Evolutionary conservation across 768 basidiomycete genomes (phyloP), one percentile per base, ranked within the genome.

Genomic region (Boletus reticulatus): DNA sequence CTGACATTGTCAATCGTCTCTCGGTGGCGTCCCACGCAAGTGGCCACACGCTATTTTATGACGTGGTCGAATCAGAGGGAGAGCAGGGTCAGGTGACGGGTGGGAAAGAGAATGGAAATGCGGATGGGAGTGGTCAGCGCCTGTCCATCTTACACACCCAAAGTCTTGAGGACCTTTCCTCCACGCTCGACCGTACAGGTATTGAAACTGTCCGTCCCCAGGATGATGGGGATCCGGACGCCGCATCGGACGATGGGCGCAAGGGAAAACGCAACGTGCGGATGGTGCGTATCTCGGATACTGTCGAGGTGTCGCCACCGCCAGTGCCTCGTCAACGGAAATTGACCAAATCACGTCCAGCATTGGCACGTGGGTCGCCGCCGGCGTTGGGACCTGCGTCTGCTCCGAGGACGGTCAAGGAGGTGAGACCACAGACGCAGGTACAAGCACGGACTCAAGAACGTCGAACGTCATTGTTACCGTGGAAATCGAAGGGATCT

Each of bases 21-120:
- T 69, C 68, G 0, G 37, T 60, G 2, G 45, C 52, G 0, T 72
- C 70, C 17, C 57, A 62, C 29, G 50, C 58, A 17, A 69, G 68
- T 16, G 68, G 68, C 1, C 61, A 66, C 24, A 72, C 68, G 3
- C 52, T 64, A 20, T 69, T 70, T 47, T 69, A 57, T 22, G 68
- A 69, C 17, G 14, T 63, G 29, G 50, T 50, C 20, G 53, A 69
- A 10, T 29, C 55, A 4, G 59, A 50, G 3, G 56, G 6, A 9
- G 56, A 48, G 1, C 29, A 45, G 16, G 43, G n/a, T 41, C 45
- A 36, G 31, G 19, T 43, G 29, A 51, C 27, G 10, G 1, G 13
- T 20, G 16, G 16, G 17, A 31, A 39, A 22, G 27, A 39, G 6
- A 32, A 31, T 7, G 37, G 27, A 3, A 7, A 12, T 38, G 32